Base-by-base conservation (phyloP, 2,329 filamentous ascomycete species). In the Fusarium irregulare region DNA sequence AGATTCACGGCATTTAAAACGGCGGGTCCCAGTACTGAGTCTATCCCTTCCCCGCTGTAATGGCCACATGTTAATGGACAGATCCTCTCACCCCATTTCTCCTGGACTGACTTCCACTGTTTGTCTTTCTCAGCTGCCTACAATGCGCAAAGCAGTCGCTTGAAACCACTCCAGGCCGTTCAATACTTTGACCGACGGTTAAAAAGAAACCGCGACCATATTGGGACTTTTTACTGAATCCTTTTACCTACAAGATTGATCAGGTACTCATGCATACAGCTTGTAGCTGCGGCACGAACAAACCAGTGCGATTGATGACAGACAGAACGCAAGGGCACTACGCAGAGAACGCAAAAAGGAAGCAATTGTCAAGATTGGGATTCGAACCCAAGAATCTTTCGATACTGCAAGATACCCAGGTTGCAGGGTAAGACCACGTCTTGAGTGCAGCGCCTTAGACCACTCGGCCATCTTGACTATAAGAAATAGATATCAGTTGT, bases 1-100 rank as follows among this genome's bases (percentile, higher is more conserved):
- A 69, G 66, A 69, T 69, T 69, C 47, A 51, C 66, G 66, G 65
- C 55, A 69, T 51, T 55, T 54, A 66, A 51, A 56, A 65, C 46
- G 42, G 60, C 30, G 50, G 40, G 30, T 20, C 40, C 65, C 48
- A 57, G 53, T 25, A 47, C 34, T 37, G 34, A 11, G 10, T n/a
- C 10, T 20, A 48, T 40, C 12, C 48, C 21, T 37, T 28, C 66
- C 65, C 66, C 65, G 66, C 66, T 66, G 46, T 18, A 40, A 32
- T 46, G 37, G 56, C 65, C 60, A 42, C 46, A 56, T 34, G 47
- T 41, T 30, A 5, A 20, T 20, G n/a, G 40, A 9, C 20, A 42
- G 40, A 11, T 37, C 32, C 34, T 30, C 18, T n/a, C 9, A 0
- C 34, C 34, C 16, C 34, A 37, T 37, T 34, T 18, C 34, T 37